Conservation (phyloP, 2,329 filamentous ascomycete genomes). For the Zymoseptoria passerinii region DNA sequence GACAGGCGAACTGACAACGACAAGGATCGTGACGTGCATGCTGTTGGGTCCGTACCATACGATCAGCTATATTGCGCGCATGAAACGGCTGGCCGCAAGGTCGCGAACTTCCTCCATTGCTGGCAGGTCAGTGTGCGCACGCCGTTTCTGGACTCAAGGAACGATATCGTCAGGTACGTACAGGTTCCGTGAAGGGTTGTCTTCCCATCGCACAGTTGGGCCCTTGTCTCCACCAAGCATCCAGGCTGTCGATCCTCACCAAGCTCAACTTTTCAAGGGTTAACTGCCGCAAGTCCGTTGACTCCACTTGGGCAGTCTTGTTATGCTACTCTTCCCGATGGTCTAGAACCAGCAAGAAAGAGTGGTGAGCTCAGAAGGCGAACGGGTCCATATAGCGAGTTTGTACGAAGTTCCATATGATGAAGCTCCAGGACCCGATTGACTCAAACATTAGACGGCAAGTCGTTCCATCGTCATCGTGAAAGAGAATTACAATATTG, state of each 20-base stretch:
- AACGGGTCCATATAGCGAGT: background rate
- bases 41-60: background rate
- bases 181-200: background rate
- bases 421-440: background rate
- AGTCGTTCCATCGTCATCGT: constrained; percentile 10
- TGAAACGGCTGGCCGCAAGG: background rate
- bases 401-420: background rate
- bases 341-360: background rate
- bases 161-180: background rate
- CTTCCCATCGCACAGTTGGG: background rate
- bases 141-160: background rate
- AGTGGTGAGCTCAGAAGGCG: background rate
- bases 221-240: background rate
- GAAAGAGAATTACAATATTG: constrained; percentile 5
- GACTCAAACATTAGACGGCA: background rate
- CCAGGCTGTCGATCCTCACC: background rate
- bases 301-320: background rate
- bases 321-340: background rate
- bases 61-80: background rate
- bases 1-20: background rate
- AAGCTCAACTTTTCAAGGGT: background rate
- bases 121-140: background rate
- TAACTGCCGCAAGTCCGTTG: background rate
- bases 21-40: constrained; percentile 13
- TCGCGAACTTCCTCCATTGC: background rate